phyloP scores from a whole-genome alignment of 768 basidiomycete genomes.

The Mycena galopus region DNA sequence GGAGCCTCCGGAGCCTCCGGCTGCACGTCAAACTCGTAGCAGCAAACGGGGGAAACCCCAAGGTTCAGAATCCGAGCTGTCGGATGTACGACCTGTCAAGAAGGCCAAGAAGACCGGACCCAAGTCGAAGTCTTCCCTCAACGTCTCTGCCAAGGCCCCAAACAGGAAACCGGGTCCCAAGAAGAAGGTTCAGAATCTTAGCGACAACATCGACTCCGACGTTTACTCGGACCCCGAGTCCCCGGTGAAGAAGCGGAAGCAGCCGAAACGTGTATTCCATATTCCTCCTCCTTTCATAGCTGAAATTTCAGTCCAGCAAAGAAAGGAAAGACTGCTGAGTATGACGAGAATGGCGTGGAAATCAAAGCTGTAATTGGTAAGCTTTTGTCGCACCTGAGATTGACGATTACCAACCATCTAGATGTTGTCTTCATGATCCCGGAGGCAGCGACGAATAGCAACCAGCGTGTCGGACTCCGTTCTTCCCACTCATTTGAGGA shows the following conservation, averaged over 20 bases:
- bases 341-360: not conserved
- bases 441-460: not conserved
- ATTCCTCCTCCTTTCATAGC: not conserved
- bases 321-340: not conserved
- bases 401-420: not conserved
- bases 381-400: not conserved
- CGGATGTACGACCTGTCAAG: not conserved
- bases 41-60: not conserved
- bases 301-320: not conserved
- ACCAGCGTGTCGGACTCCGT: not conserved
- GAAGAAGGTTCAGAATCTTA: not conserved
- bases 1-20: too few species aligned
- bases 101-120: not conserved
- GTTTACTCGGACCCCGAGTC: not conserved
- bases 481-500: conserved; percentile 11
- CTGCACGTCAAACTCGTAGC: not conserved
- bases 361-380: not conserved
- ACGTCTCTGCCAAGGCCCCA: too few species aligned
- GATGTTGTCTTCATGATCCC: conserved; percentile 11
- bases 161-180: not conserved
- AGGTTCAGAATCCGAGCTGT: not conserved
- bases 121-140: too few species aligned
- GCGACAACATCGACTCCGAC: not conserved
- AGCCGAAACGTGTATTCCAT: too few species aligned
- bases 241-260: too few species aligned